Base-by-base conservation (phyloP, 116 monocot genomes). In the Cymodocea nodosa region DNA sequence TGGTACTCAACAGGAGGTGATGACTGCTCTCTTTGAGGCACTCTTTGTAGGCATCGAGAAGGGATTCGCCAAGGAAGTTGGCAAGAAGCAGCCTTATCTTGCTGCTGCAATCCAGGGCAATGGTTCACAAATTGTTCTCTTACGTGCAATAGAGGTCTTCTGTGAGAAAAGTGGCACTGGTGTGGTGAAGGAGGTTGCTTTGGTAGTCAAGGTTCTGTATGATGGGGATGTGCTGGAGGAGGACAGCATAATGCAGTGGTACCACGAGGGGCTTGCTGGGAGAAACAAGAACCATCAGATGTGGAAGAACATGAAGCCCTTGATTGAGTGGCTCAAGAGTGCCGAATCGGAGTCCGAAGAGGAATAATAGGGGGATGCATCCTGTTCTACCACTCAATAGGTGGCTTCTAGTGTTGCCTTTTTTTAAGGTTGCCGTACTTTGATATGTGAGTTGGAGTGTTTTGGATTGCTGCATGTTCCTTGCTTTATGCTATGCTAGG, bases 321-420 rank as follows among this genome's bases (percentile, higher is more conserved):
- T 93, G 35, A 71, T 93, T 1, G 85, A 93, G 75, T 93, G 93
- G 93, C 83, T 93, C 14, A 80, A 83, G 81, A 93, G 40, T 63
- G 93, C 93, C 0, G 93, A 93, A 69, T 88, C 93, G 0, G 89
- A 85, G 60, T 75, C 83, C 0, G 92, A 87, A 23, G 79, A 83
- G 6, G 70, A 70, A 9, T 68, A 19, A 68, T 53, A 23, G 44
- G 53, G 53, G n/a, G n/a, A n/a, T n/a, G n/a, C n/a, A n/a, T n/a
- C n/a, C n/a, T n/a, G n/a, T n/a, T n/a, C n/a, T n/a, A n/a, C n/a
- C n/a, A n/a, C n/a, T n/a, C n/a, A n/a, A n/a, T n/a, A n/a, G n/a
- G n/a, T n/a, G n/a, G n/a, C n/a, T n/a, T n/a, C n/a, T n/a, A n/a
- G n/a, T n/a, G n/a, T n/a, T n/a, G n/a, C n/a, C n/a, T n/a, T n/a